A percentile compares a stretch with the other conserved stretches of the same genome.
phyloP scores from a whole-genome alignment of 768 basidiomycete species.

The Amanita thiersii region DNA sequence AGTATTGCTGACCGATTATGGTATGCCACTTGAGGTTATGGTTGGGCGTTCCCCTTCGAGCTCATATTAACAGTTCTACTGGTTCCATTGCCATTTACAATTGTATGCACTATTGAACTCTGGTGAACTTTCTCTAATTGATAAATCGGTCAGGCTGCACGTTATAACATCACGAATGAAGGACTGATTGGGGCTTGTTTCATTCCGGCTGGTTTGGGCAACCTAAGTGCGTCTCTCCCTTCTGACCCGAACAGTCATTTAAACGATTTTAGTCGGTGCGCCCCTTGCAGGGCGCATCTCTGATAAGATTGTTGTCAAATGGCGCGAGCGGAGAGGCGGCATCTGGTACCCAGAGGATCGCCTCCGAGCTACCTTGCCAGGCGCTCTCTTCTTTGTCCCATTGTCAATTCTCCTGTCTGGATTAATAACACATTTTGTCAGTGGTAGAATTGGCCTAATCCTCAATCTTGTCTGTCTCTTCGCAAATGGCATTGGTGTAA shows the following conservation, averaged over 20 bases:
- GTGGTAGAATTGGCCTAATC: constrained; percentile 38
- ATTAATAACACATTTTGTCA: constrained; percentile 41
- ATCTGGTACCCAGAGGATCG: constrained; percentile 68
- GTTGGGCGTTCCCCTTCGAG: constrained; percentile 13
- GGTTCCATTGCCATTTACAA: constrained; percentile 57
- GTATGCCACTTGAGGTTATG: constrained; percentile 14
- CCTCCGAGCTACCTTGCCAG: constrained; percentile 41
- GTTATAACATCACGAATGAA: constrained; percentile 48
- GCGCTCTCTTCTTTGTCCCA: constrained; percentile 42
- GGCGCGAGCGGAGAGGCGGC: constrained; percentile 42
- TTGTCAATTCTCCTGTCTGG: constrained; percentile 42
- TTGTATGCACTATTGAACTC: constrained; percentile 31
- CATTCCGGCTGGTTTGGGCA: constrained; percentile 51
- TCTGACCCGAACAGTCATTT: not conserved
- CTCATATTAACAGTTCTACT: constrained; percentile 36
- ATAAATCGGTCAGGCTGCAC: constrained; percentile 34
- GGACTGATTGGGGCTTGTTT: constrained; percentile 53
- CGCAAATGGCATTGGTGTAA: constrained; percentile 55
- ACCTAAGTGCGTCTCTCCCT: constrained; percentile 36
- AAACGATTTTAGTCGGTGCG: constrained; percentile 39
- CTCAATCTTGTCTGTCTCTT: constrained; percentile 51
- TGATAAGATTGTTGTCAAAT: constrained; percentile 40
- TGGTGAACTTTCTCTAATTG: not conserved
- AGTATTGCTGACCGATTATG: constrained; percentile 29
- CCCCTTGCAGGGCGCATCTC: constrained; percentile 52